Conservation (phyloP, 768 basidiomycete species). For the Ramaria sp. region DNA sequence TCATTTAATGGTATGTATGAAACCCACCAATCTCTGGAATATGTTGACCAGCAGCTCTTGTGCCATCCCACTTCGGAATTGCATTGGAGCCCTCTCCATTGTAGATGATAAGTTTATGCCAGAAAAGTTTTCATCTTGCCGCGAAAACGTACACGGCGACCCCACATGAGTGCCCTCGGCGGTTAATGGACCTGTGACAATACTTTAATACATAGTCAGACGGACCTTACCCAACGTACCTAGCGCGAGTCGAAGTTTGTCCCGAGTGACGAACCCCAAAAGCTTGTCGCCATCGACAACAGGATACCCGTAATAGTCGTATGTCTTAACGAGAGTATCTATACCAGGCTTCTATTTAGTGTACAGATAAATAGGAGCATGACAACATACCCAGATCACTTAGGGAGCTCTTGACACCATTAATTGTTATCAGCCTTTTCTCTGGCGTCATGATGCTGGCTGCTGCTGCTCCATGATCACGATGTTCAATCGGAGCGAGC, state of each 20-base stretch:
- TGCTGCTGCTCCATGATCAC: constrained; percentile 54
- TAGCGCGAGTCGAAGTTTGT: constrained; percentile 33
- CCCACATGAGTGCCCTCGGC: constrained; percentile 16
- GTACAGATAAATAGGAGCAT: neutral
- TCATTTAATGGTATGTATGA: neutral
- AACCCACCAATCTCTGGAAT: constrained; percentile 58
- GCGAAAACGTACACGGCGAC: neutral
- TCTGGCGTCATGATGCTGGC: constrained; percentile 49
- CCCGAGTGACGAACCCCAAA: constrained; percentile 52
- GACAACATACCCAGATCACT: constrained; percentile 27
- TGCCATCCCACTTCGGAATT: constrained; percentile 58
- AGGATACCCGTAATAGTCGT: constrained; percentile 55
- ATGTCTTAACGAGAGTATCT: constrained; percentile 32
- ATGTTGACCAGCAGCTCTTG: constrained; percentile 61
- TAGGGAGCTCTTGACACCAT: constrained; percentile 31
- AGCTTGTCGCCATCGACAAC: constrained; percentile 42
- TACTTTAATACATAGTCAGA: constrained; percentile 7
- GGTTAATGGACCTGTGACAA: constrained; percentile 1
- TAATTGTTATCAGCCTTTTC: constrained; percentile 38
- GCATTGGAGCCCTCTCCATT: constrained; percentile 40
- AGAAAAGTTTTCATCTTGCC: constrained; percentile 7
- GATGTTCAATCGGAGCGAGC: constrained; percentile 55
- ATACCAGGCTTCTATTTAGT: constrained; percentile 1
- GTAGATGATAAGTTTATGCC: constrained; percentile 23
- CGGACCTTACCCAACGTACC: constrained; percentile 15